Base-by-base conservation (phyloP, 2,329 filamentous ascomycete genomes). In the Neonectria ditissima region DNA sequence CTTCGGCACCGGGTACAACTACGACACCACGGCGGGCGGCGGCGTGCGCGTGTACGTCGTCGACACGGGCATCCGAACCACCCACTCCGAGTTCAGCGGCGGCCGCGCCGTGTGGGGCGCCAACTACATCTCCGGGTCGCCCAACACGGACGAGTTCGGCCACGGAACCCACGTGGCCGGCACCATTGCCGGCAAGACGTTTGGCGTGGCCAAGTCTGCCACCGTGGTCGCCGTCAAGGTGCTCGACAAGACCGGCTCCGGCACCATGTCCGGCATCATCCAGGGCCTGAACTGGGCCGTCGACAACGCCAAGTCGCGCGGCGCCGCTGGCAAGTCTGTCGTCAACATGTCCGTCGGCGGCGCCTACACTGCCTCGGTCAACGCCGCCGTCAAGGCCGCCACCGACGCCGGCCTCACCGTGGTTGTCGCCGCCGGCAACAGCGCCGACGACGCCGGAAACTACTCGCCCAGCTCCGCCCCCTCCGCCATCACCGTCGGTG, bases 51-150 rank as follows among this genome's bases (percentile, higher is more conserved):
- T 77, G 34, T 84, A 83, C 60, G 65, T 84, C 4, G 74, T 83
- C 56, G 82, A 84, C 65, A 81, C 81, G 0, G 82, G 82, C 56
- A 80, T 84, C 55, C 74, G 73, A 10, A 74, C 71, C 13, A 56
- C 73, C 2, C 82, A 84, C 63, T 41, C 51, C 1, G 70, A 75
- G 32, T 77, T 76, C 32, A 72, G 71, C 5, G 72, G 71, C 5
- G 72, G 72, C 8, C 70, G 75, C 8, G 76, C 75, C 5, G 13
- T 58, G 7, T 74, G 69, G 63, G 75, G 74, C 18, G 63, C 65
- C 48, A 78, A 76, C 37, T 70, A 66, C n/a, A 28, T 73, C 0
- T 56, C 39, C 4, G 54, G 70, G 43, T 67, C 76, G 11, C 72
- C 70, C 58, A 72, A 77, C 60, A 72, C 55, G 22, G 71, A 76